A percentile compares a stretch with the other conserved stretches of the same genome.
phyloP scores from a whole-genome alignment of 805 yeast genomes.

The Hanseniaspora thailandica region DNA sequence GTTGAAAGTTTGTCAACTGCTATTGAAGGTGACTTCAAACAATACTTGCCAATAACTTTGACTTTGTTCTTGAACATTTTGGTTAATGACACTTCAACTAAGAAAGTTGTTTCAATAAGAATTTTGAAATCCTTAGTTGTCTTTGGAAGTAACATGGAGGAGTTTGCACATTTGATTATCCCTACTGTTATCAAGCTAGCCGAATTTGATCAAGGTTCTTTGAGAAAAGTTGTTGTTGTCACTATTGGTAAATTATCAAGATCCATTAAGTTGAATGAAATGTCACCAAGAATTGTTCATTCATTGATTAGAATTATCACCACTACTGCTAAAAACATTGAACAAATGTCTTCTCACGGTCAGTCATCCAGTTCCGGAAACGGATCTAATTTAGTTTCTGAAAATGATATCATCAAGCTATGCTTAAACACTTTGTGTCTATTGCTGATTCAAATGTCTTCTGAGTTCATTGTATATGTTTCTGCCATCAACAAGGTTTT shows the following conservation, averaged over 20 bases:
- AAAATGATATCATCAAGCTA: constrained; percentile 43
- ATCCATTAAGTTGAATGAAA: constrained; percentile 61
- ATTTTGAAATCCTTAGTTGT: constrained; percentile 74
- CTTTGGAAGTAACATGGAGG: constrained; percentile 80
- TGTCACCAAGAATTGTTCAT: constrained; percentile 83
- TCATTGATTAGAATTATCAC: constrained; percentile 63
- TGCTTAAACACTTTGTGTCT: constrained; percentile 72
- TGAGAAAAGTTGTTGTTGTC: constrained; percentile 64
- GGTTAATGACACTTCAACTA: constrained; percentile 56
- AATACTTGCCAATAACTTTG: constrained; percentile 64
- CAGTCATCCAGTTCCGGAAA: neutral
- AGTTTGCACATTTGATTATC: constrained; percentile 73
- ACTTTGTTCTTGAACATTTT: constrained; percentile 65
- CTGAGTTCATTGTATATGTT: constrained; percentile 73
- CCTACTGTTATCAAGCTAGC: constrained; percentile 75
- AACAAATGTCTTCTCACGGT: constrained; percentile 17
- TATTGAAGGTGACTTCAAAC: constrained; percentile 82
- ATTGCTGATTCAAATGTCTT: constrained; percentile 66
- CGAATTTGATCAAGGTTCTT: constrained; percentile 49
- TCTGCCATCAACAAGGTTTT: constrained; percentile 66
- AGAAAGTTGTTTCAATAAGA: constrained; percentile 51
- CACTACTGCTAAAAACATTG: neutral
- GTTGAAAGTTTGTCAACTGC: constrained; percentile 78
- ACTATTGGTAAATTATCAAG: constrained; percentile 73
- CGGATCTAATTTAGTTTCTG: constrained; percentile 15